Base-by-base conservation (phyloP, 1,284 basidiomycete species). In the Cryptococcus sp. region DNA sequence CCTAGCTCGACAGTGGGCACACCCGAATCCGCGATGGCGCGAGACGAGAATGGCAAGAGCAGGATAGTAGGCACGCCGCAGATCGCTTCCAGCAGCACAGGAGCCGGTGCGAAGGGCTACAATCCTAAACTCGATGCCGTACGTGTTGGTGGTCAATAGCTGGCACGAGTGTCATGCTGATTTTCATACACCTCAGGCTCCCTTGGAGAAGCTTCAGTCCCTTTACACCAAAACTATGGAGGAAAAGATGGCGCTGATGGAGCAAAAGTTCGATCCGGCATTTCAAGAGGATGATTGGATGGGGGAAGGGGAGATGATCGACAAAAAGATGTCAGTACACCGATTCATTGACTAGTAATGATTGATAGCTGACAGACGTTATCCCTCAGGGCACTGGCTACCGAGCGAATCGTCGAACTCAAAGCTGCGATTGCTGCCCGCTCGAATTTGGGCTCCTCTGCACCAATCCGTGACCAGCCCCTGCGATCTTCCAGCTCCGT, bases 331-430 rank as follows among this genome's bases (percentile, higher is more conserved):
- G 63, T 61, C 42, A 53, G 58, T 52, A 46, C 4, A 47, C 45
- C 20, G 16, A 56, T n/a, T 13, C 19, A 10, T 13, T 19, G 11
- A 11, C 23, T 35, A 13, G 11, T 17, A 19, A 15, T 19, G 4
- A 16, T 11, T 3, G 8, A 20, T 17, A 11, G 11, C 27, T 48
- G 30, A 47, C 42, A 15, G 17, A 7, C 7, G 5, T 15, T 22
- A 16, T 27, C 1, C 27, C 10, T 30, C 54, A 73, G 75, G 5
- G 52, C 42, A 10, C 55, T 72, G 35, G 54, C 69, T 1, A 57
- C 63, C 5, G 66, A 64, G 22, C 71, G 77, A 5, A 67, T 76
- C 13, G 59, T 61, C 20, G 70, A 76, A 38, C 63, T 78, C 54
- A 72, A 73, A 48, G 67, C 65, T 0, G 68, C 63, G 3, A 54